phyloP scores from a whole-genome alignment of 495 filamentous ascomycete species.

The Venustampulla echinocandica region DNA sequence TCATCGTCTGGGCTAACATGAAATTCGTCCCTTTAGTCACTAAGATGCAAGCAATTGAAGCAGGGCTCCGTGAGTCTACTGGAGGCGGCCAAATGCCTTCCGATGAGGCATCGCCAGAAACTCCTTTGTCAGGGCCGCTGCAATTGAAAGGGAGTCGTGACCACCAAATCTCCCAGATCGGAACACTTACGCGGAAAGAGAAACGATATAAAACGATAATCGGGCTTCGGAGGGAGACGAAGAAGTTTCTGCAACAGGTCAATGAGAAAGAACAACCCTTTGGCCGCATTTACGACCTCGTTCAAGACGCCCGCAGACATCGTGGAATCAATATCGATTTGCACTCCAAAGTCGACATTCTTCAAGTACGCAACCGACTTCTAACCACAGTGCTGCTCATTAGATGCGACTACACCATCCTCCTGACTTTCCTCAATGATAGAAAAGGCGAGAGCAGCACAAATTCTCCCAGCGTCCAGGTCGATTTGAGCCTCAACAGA shows the following conservation, averaged over 20 bases:
- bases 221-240: slow-evolving; percentile 33
- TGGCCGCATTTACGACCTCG: slow-evolving; percentile 43
- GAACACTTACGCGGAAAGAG: slow-evolving; percentile 13
- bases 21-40: slow-evolving; percentile 41
- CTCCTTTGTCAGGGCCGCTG: slow-evolving; percentile 17
- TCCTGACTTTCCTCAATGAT: slow-evolving; percentile 46
- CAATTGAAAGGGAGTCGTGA: slow-evolving; percentile 21
- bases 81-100: slow-evolving; percentile 17
- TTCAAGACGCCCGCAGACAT: slow-evolving; percentile 38
- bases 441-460: slow-evolving; percentile 5
- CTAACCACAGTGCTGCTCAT: slow-evolving; percentile 43
- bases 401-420: slow-evolving; percentile 45
- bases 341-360: slow-evolving; percentile 32
- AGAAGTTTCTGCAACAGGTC: slow-evolving; percentile 36
- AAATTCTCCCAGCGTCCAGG: slow-evolving; percentile 10
- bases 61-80: slow-evolving; percentile 16
- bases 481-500: slow-evolving; percentile 33
- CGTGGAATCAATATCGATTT: slow-evolving; percentile 31
- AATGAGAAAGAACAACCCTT: slow-evolving; percentile 52
- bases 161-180: slow-evolving; percentile 17
- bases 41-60: slow-evolving; percentile 15
- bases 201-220: slow-evolving; percentile 34
- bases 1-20: slow-evolving; percentile 45
- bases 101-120: slow-evolving; percentile 10
- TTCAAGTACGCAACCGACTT: slow-evolving; percentile 40